Percentiles rank a stretch among this genome's conserved stretches.
Evolutionary conservation across 176 grass and related monocot species (phyloP).

Genomic region (Pharus latifolius): DNA sequence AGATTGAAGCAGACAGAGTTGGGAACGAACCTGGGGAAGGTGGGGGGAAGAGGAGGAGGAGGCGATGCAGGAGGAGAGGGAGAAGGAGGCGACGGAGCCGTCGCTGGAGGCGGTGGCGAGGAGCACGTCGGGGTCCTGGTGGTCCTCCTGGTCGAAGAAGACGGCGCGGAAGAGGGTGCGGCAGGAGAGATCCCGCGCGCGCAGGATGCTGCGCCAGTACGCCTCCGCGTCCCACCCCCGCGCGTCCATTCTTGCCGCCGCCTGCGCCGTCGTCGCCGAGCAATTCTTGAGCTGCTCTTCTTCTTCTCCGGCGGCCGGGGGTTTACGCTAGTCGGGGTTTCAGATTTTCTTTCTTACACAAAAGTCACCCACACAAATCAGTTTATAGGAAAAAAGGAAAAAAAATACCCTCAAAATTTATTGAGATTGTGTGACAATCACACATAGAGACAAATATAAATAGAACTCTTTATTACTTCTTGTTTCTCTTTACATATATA

Average conservation of each 20-base stretch:
- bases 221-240: slow-evolving; percentile 37
- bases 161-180: slow-evolving; percentile 71
- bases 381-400: no score
- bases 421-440: no score
- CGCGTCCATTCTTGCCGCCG: slow-evolving; percentile 5
- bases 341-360: no score
- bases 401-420: no score
- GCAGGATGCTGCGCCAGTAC: slow-evolving; percentile 62
- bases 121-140: slow-evolving; percentile 40
- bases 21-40: not conserved
- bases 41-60: not conserved
- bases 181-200: slow-evolving; percentile 37
- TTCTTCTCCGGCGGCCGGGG: no score
- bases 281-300: not conserved
- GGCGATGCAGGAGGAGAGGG: slow-evolving; percentile 49
- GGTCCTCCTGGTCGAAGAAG: slow-evolving; percentile 44
- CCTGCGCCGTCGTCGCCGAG: not conserved
- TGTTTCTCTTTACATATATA: no score
- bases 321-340: no score
- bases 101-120: slow-evolving; percentile 68
- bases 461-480: no score
- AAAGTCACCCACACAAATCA: no score
- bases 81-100: slow-evolving; percentile 58
- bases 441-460: no score
- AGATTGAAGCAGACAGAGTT: not conserved